Conservation (phyloP, 345 rosid species). For the Eucalyptus erythrocorys region DNA sequence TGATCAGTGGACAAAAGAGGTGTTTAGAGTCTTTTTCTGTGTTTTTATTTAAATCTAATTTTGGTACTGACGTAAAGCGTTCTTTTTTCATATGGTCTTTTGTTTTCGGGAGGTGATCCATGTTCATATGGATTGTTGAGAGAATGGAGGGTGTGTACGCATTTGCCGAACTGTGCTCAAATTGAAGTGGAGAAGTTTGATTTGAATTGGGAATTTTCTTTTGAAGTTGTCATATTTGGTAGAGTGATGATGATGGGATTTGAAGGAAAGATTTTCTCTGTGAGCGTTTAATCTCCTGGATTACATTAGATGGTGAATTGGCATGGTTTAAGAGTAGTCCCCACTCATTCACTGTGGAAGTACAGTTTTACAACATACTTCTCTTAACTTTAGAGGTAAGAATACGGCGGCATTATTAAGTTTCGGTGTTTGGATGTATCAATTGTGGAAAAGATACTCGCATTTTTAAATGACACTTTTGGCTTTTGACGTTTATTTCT, state of each 20-base stretch:
- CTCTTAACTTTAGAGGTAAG: neutral
- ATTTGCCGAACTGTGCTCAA: neutral
- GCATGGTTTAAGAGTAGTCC: neutral
- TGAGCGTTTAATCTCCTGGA: neutral
- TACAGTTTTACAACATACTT: neutral
- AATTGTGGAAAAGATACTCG: neutral
- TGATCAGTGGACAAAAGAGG: neutral
- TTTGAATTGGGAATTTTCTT: neutral
- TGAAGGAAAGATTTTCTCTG: neutral
- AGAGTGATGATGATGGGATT: neutral
- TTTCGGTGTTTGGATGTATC: neutral
- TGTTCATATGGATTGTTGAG: neutral
- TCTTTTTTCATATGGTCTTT: neutral
- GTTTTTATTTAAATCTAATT: neutral
- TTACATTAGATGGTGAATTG: neutral
- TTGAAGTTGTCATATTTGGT: neutral
- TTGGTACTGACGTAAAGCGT: neutral
- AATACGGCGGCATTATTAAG: neutral
- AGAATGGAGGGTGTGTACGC: neutral
- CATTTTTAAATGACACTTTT: neutral
- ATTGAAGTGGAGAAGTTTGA: neutral
- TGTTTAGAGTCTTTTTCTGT: neutral
- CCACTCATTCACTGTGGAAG: neutral
- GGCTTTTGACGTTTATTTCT: neutral
- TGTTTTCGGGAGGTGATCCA: neutral